Base-by-base conservation (phyloP, 2,329 filamentous ascomycete species). In the Orbilia oligospora region DNA sequence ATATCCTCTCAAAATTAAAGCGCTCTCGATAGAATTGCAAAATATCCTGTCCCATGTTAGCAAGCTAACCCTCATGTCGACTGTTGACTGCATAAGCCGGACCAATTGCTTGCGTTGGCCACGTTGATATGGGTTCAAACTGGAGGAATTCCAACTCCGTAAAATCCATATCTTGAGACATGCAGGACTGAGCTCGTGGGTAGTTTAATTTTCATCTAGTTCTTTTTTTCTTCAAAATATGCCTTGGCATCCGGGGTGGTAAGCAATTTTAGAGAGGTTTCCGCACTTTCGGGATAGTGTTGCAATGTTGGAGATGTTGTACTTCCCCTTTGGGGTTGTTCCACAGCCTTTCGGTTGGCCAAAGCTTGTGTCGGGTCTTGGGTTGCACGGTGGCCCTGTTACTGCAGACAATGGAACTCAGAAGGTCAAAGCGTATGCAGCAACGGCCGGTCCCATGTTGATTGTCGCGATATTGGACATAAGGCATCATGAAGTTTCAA, bases 391-490 rank as follows among this genome's bases (percentile, higher is more conserved):
- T 30, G 5, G 53, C 33, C 53, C 24, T 20, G 30, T 27, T 18
- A 8, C 6, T 46, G 41, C 41, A 3, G 14, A n/a, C 41, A 46
- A n/a, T 46, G 44, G 44, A 46, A 30, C 30, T 38, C 6, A 10
- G 5, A 22, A 58, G 53, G 53, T 58, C 53, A 58, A 58, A 58
- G 53, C 53, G 53, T 18, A 27, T 58, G 53, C 53, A 58, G n/a
- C 33, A 18, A 41, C 53, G 33, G 53, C 30, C 9, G 53, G 53
- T 58, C 30, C 53, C 33, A 38, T 58, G 53, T 58, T 16, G 3
- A 55, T 2, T n/a, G 24, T 55, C 51, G 24, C 12, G 6, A 33
- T 12, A 18, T 33, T 55, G 14, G 51, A 55, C 16, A 16, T 18
- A 18, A n/a, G 44, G 44, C 44, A 46, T 10, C 18, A 18, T 46